Conservation (phyloP, 495 filamentous ascomycete species). For the Evernia prunastri region DNA sequence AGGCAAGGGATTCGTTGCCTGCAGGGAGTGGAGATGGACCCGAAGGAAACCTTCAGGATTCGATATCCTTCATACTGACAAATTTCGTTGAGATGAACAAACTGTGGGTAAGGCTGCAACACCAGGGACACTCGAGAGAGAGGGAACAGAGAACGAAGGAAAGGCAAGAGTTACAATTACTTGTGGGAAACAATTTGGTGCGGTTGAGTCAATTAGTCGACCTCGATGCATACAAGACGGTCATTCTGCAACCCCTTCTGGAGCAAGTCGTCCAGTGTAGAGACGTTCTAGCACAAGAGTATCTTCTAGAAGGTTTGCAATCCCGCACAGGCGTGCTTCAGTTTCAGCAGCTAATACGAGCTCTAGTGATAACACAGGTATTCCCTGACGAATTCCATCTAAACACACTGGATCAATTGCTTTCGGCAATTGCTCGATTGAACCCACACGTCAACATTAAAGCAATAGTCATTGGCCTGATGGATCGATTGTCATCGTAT, state of each 20-base stretch:
- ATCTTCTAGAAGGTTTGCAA: conserved; percentile 72
- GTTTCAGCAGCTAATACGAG: conserved; percentile 25
- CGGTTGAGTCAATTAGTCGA: conserved; percentile 94
- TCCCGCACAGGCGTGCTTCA: background rate
- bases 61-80: conserved; percentile 92
- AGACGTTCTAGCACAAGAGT: conserved; percentile 95
- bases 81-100: conserved; percentile 99
- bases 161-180: conserved; percentile 85
- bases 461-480: conserved; percentile 94
- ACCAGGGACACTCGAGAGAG: conserved; percentile 94
- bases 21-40: conserved; percentile 77
- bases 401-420: conserved; percentile 88
- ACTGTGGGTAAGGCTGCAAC: conserved; percentile 94
- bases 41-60: conserved; percentile 93
- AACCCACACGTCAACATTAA: conserved; percentile 97
- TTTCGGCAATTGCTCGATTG: conserved; percentile 82
- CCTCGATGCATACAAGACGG: conserved; percentile 83
- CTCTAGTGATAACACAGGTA: conserved; percentile 87
- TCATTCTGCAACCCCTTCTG: conserved; percentile 79
- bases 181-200: conserved; percentile 94
- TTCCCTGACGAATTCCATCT: conserved; percentile 98
- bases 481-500: conserved; percentile 92
- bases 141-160: conserved; percentile 89
- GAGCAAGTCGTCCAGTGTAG: conserved; percentile 98
- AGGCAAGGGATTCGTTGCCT: conserved; percentile 84